A percentile compares a stretch with the other conserved stretches of the same genome.
Conservation (phyloP, 345 rosid genomes). For the Brassica juncea region DNA sequence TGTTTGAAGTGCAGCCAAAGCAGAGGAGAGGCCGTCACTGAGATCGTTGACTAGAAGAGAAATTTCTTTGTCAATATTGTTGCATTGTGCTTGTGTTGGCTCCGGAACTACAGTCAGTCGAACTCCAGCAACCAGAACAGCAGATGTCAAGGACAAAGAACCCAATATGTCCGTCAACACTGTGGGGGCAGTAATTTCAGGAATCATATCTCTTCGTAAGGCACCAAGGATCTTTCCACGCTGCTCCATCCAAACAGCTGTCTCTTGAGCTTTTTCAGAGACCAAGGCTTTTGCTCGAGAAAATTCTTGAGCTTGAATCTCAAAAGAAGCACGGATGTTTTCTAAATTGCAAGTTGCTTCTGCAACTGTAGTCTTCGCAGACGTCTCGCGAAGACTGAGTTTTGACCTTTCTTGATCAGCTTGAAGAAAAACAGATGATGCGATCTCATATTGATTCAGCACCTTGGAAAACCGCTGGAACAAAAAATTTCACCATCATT, state of each 20-base stretch:
- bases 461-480: slow-evolving; percentile 76
- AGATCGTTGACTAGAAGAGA: slow-evolving; percentile 65
- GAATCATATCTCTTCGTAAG: slow-evolving; percentile 64
- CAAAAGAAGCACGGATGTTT: slow-evolving; percentile 64
- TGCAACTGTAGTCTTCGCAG: slow-evolving; percentile 77
- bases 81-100: slow-evolving; percentile 86
- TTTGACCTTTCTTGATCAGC: slow-evolving; percentile 86
- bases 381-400: slow-evolving; percentile 68
- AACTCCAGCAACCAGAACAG: slow-evolving; percentile 76
- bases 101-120: slow-evolving; percentile 91
- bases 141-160: slow-evolving; percentile 73
- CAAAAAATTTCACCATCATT: slow-evolving; percentile 30
- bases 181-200: slow-evolving; percentile 56
- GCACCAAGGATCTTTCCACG: slow-evolving; percentile 84
- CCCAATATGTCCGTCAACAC: slow-evolving; percentile 51
- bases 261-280: slow-evolving; percentile 83
- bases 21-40: slow-evolving; percentile 70
- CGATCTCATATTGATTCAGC: slow-evolving; percentile 69
- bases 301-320: slow-evolving; percentile 76
- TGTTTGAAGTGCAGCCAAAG: slow-evolving; percentile 57
- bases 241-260: slow-evolving; percentile 80
- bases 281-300: slow-evolving; percentile 71
- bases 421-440: slow-evolving; percentile 62
- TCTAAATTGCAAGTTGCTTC: slow-evolving; percentile 72
- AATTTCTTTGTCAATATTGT: slow-evolving; percentile 78